These are phyloP conservation scores for Dryas alaskensis DNA, from an alignment of 306 rosid genomes.

Conservation along the genomic window DNA sequence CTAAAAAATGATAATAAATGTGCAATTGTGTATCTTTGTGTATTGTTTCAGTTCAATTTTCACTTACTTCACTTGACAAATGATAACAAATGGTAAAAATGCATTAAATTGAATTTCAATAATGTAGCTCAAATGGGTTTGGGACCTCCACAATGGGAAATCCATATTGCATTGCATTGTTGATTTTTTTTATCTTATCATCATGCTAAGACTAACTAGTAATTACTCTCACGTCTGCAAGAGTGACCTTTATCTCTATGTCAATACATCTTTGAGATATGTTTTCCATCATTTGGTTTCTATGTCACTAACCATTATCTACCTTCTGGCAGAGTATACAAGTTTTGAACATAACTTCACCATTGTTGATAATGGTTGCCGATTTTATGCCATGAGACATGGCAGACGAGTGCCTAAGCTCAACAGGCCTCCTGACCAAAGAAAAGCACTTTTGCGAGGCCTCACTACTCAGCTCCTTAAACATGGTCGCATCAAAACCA, in stretches of 20 bases:
- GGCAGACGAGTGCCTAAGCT: slow-evolving; percentile 88
- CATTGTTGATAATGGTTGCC: slow-evolving; percentile 59
- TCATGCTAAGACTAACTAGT: not conserved
- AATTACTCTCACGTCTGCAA: not conserved
- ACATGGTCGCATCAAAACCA: slow-evolving; percentile 88
- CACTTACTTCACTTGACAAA: not conserved
- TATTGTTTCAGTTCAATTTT: not conserved
- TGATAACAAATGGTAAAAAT: too few species aligned
- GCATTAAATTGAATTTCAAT: not conserved
- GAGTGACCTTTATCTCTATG: not conserved
- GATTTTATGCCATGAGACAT: slow-evolving; percentile 87
- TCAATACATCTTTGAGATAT: not conserved
- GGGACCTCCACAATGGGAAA: not conserved
- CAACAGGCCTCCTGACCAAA: slow-evolving; percentile 94
- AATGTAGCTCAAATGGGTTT: not conserved
- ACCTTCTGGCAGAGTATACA: slow-evolving; percentile 44
- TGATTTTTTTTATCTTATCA: not conserved
- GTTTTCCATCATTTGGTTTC: not conserved
- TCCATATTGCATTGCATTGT: not conserved
- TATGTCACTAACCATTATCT: not conserved
- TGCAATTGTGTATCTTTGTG: not conserved
- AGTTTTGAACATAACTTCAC: slow-evolving; percentile 49
- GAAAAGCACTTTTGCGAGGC: slow-evolving; percentile 81
- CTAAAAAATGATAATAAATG: too few species aligned
- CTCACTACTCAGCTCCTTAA: slow-evolving; percentile 95